These are phyloP conservation scores for Ophiocordyceps camponoti-saundersi DNA, from an alignment of 2,329 filamentous ascomycete genomes.

Conservation along the genomic window DNA sequence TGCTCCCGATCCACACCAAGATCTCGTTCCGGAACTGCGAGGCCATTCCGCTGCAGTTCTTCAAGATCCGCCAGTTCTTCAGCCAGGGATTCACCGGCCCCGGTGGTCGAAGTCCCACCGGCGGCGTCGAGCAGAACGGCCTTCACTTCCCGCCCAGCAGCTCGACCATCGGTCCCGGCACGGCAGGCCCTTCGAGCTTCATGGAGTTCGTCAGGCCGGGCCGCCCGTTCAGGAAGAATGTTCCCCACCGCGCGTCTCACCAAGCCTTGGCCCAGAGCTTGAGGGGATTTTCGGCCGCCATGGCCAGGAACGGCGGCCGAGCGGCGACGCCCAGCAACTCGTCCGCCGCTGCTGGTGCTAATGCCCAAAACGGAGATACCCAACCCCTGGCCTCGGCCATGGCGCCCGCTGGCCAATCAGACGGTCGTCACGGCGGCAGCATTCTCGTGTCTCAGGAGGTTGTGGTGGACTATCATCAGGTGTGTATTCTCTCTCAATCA, in stretches of 20 bases:
- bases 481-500: neutral
- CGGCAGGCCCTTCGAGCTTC: neutral
- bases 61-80: slow-evolving; percentile 48
- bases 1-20: slow-evolving; percentile 43
- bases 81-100: slow-evolving; percentile 31
- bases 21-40: slow-evolving; percentile 32
- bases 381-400: slow-evolving; percentile 1
- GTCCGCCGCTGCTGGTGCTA: neutral
- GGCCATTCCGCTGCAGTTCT: slow-evolving; percentile 46
- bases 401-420: slow-evolving; percentile 4
- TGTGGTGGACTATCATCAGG: slow-evolving; percentile 26
- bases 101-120: neutral
- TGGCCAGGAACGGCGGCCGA: neutral
- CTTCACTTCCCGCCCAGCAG: neutral
- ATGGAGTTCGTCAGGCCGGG: neutral
- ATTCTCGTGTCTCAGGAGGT: slow-evolving; percentile 48
- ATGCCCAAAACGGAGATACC: neutral
- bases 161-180: neutral
- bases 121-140: neutral
- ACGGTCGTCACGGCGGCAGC: slow-evolving; percentile 24
- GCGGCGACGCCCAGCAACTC: neutral
- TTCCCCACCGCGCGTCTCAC: neutral
- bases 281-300: neutral
- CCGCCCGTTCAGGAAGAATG: neutral
- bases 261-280: neutral